phyloP scores from a whole-genome alignment of 2,329 filamentous ascomycete genomes.

The Colletotrichum liaoningense region DNA sequence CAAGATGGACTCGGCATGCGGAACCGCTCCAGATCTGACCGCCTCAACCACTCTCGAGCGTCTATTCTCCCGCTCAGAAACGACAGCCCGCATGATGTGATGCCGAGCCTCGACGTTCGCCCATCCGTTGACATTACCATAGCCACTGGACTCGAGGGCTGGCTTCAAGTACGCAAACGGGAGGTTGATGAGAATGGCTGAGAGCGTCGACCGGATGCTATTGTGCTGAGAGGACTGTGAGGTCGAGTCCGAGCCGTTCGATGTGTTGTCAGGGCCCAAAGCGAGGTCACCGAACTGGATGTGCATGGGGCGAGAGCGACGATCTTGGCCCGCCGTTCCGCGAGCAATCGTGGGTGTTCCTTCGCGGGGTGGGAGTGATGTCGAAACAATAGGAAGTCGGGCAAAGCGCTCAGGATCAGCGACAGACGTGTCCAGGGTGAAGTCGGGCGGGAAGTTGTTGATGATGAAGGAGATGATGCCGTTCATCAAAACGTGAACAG shows the following conservation, averaged over 20 bases:
- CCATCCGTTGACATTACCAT: slow-evolving; percentile 64
- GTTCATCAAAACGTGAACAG: slow-evolving; percentile 65
- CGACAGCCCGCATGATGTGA: slow-evolving; percentile 60
- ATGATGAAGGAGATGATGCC: slow-evolving; percentile 69
- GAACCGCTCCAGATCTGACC: slow-evolving; percentile 49
- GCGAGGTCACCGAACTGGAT: slow-evolving; percentile 80
- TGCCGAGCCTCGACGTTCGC: slow-evolving; percentile 59
- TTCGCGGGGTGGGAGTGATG: slow-evolving; percentile 44
- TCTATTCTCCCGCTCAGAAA: slow-evolving; percentile 68
- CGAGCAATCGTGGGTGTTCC: slow-evolving; percentile 50
- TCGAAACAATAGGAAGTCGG: slow-evolving; percentile 59
- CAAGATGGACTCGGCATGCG: slow-evolving; percentile 48
- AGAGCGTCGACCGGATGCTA: slow-evolving; percentile 62
- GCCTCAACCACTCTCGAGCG: slow-evolving; percentile 60
- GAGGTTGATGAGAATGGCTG: slow-evolving; percentile 75
- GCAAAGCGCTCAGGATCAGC: slow-evolving; percentile 49
- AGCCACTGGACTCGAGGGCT: slow-evolving; percentile 70
- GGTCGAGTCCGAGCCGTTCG: slow-evolving; percentile 42
- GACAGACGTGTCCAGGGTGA: slow-evolving; percentile 65
- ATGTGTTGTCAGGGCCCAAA: slow-evolving; percentile 41
- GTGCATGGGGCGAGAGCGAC: slow-evolving; percentile 66
- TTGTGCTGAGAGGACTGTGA: slow-evolving; percentile 18
- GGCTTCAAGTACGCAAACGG: slow-evolving; percentile 75
- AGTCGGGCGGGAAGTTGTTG: slow-evolving; percentile 68
- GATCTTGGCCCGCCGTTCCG: slow-evolving; percentile 49